phyloP scores from a whole-genome alignment of 2,329 filamentous ascomycete genomes.

The Xylaria sp. region DNA sequence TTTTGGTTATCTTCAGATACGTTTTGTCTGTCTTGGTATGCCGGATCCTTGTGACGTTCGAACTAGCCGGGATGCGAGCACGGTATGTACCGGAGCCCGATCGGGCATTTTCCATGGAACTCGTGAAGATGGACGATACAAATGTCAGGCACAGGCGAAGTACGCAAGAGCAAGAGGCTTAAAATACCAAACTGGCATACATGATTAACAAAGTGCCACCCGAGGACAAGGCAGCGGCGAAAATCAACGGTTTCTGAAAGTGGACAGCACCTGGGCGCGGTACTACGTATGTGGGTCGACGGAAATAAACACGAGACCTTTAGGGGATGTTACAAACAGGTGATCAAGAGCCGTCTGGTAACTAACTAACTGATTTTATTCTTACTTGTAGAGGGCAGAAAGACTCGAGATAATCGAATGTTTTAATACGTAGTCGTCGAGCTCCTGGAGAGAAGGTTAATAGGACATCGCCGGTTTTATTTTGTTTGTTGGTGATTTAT shows the following conservation, averaged over 20 bases:
- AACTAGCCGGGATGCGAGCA: conserved; percentile 42
- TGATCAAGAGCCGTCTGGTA: conserved; percentile 31
- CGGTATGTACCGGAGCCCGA: conserved; percentile 16
- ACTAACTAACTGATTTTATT: conserved; percentile 18
- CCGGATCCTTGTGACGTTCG: conserved; percentile 44
- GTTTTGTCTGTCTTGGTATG: conserved; percentile 41
- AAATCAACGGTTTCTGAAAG: not conserved
- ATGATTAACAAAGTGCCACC: not conserved
- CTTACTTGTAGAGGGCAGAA: not conserved
- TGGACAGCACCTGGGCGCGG: not conserved
- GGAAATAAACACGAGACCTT: conserved; percentile 21
- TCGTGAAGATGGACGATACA: conserved; percentile 1
- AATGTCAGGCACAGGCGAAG: not conserved
- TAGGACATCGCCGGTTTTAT: too few relatives aligned
- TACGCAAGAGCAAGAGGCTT: not conserved
- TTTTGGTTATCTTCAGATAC: conserved; percentile 43
- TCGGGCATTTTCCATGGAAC: not conserved
- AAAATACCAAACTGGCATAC: not conserved
- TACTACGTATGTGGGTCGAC: not conserved
- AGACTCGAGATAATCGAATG: not conserved
- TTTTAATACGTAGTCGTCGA: not conserved
- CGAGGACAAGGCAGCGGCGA: not conserved
- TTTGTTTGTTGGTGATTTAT: not conserved
- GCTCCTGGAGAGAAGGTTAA: not conserved
- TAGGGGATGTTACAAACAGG: conserved; percentile 24